phyloP scores from a whole-genome alignment of 495 filamentous ascomycete genomes.

The Amphirosellinia nigrospora region DNA sequence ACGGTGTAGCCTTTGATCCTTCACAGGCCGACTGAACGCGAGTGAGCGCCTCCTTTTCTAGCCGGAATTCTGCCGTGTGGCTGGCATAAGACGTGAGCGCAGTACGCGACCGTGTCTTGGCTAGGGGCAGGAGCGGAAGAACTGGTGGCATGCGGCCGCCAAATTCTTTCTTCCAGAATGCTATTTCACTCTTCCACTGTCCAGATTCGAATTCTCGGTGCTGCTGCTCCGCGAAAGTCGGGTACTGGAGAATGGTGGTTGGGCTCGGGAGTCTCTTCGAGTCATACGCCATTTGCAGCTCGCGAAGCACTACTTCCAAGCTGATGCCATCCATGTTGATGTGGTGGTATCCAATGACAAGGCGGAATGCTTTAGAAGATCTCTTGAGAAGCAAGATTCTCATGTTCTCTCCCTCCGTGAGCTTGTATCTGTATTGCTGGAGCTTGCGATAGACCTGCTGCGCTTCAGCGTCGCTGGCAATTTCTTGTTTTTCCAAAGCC shows the following conservation, averaged over 20 bases:
- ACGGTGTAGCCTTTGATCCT: background rate
- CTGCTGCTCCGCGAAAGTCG: background rate
- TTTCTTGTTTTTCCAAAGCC: conserved; percentile 17
- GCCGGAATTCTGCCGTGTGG: background rate
- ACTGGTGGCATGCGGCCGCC: background rate
- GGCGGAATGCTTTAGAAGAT: conserved; percentile 18
- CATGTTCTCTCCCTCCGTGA: conserved; percentile 28
- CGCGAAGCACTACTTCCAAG: conserved; percentile 22
- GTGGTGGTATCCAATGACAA: conserved; percentile 40
- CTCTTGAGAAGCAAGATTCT: conserved; percentile 28
- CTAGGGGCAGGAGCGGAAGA: background rate
- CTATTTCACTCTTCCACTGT: background rate
- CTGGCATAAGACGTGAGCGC: background rate
- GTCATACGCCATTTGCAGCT: background rate
- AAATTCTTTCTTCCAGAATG: background rate
- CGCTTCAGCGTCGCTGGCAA: conserved; percentile 2
- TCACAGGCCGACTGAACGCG: background rate
- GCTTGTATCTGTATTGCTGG: conserved; percentile 28
- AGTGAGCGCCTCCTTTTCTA: background rate
- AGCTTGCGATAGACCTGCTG: conserved; percentile 19
- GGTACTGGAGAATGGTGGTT: background rate
- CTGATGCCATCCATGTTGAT: conserved; percentile 40
- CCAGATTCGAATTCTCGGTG: background rate
- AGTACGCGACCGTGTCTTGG: background rate
- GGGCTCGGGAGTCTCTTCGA: background rate